These are phyloP conservation scores for Dendrostoma leiphaemia DNA, from an alignment of 2,329 filamentous ascomycete genomes.

Conservation along the genomic window DNA sequence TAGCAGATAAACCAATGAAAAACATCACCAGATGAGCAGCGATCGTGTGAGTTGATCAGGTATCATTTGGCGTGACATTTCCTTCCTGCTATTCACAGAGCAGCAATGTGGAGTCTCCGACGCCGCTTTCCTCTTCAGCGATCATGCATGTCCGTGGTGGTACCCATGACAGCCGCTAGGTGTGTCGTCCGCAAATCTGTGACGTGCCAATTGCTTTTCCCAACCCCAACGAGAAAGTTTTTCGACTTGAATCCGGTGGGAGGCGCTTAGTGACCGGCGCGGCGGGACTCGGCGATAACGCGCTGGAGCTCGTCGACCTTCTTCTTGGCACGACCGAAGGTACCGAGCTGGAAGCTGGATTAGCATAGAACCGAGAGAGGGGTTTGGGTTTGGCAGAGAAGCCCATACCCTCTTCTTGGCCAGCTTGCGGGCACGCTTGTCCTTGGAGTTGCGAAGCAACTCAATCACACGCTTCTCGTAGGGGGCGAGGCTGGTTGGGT, in stretches of 20 bases:
- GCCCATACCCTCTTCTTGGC: conserved; percentile 93
- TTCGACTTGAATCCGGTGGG: not conserved
- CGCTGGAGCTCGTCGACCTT: conserved; percentile 99
- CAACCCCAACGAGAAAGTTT: conserved; percentile 2
- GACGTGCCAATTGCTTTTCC: conserved; percentile 10
- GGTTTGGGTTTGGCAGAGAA: too few species aligned
- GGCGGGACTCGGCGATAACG: conserved; percentile 94
- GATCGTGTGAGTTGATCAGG: too few species aligned
- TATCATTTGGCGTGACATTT: conserved; percentile 6
- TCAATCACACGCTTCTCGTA: conserved; percentile 99
- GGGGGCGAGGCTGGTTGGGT: conserved; percentile 66
- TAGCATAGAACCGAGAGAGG: too few species aligned
- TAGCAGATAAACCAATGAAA: not conserved
- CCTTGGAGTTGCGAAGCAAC: conserved; percentile 97
- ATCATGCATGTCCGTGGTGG: not conserved
- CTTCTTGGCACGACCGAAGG: conserved; percentile 96
- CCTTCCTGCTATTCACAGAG: not conserved
- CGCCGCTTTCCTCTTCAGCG: not conserved
- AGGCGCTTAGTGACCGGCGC: conserved; percentile 54
- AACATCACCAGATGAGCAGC: not conserved
- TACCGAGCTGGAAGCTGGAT: conserved; percentile 91
- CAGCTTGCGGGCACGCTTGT: conserved; percentile 98
- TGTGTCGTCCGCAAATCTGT: not conserved
- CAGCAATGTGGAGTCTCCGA: not conserved
- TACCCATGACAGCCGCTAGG: not conserved